These are phyloP conservation scores for Pseudomassariella vexata DNA, from an alignment of 2,329 filamentous ascomycete species.

Conservation along the genomic window DNA sequence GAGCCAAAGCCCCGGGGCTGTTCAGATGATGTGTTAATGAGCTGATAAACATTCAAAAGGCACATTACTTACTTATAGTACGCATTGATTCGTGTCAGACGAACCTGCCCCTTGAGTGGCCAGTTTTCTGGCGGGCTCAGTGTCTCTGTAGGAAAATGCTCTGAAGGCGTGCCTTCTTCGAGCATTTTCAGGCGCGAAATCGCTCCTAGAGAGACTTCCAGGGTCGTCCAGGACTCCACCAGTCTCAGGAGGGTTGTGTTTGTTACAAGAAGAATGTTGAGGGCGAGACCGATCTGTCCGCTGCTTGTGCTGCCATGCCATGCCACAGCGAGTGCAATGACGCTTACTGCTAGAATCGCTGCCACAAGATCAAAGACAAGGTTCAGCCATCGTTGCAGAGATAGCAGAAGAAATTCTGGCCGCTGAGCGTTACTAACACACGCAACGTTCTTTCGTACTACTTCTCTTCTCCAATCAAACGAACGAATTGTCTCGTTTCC, in stretches of 20 bases:
- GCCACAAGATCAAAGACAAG: conserved; percentile 44
- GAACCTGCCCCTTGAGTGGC: conserved; percentile 20
- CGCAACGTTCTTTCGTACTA: conserved; percentile 9
- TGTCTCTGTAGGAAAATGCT: conserved; percentile 7
- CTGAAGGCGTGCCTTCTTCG: conserved; percentile 16
- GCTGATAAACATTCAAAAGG: neutral
- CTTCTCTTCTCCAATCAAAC: conserved; percentile 36
- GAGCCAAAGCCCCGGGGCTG: conserved; percentile 12
- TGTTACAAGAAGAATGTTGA: conserved; percentile 27
- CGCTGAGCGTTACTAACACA: conserved; percentile 39
- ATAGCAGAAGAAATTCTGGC: conserved; percentile 43
- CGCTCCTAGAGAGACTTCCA: conserved; percentile 30
- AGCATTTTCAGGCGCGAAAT: conserved; percentile 25
- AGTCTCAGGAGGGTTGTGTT: conserved; percentile 28
- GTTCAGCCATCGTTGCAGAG: conserved; percentile 46
- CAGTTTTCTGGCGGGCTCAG: conserved; percentile 13
- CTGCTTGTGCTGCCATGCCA: conserved; percentile 16
- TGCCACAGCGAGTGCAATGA: conserved; percentile 19
- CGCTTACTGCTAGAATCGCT: conserved; percentile 35
- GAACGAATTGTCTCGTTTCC: conserved; percentile 40
- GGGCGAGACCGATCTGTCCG: conserved; percentile 27
- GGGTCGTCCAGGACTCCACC: conserved; percentile 24
- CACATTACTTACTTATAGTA: conserved; percentile 19
- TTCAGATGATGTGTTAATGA: conserved; percentile 1
- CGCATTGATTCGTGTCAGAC: conserved; percentile 20